Conservation (phyloP, 2,329 filamentous ascomycete genomes). For the Byssoonygena ceratinophila region DNA sequence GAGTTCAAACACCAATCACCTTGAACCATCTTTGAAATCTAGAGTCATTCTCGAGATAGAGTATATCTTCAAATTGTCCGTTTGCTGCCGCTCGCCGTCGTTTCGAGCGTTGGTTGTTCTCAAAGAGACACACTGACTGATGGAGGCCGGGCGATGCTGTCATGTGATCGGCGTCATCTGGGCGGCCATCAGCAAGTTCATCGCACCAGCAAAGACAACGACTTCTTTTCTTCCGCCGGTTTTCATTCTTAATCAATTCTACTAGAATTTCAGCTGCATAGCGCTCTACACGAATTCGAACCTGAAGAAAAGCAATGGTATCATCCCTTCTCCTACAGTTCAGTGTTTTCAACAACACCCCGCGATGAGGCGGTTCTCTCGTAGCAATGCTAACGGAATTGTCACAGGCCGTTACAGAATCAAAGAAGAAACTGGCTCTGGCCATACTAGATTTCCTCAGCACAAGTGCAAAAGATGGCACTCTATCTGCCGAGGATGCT, state of each 20-base stretch:
- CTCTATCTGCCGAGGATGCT: constrained; percentile 73
- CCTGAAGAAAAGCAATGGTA: no score
- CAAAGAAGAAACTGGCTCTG: constrained; percentile 82
- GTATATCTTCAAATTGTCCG: constrained; percentile 17
- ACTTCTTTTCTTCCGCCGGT: not conserved
- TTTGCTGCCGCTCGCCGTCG: constrained; percentile 14
- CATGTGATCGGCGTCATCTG: constrained; percentile 8
- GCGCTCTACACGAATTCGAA: no score
- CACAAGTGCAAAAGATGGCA: constrained; percentile 75
- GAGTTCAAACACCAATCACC: constrained; percentile 20
- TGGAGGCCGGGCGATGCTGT: not conserved
- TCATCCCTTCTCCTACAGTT: not conserved
- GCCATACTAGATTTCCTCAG: constrained; percentile 93
- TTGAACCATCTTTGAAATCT: constrained; percentile 30
- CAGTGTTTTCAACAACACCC: not conserved
- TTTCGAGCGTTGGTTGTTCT: constrained; percentile 12
- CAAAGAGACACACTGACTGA: not conserved
- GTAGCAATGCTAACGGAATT: not conserved
- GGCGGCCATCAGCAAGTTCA: not conserved
- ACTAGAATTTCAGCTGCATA: no score
- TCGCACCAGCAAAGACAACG: not conserved
- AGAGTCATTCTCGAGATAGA: constrained; percentile 20
- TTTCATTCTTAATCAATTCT: no score
- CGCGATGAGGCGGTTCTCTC: not conserved
- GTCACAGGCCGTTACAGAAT: constrained; percentile 37